Conservation (phyloP, 179 eudicot genomes). For the Dionaea muscipula region DNA sequence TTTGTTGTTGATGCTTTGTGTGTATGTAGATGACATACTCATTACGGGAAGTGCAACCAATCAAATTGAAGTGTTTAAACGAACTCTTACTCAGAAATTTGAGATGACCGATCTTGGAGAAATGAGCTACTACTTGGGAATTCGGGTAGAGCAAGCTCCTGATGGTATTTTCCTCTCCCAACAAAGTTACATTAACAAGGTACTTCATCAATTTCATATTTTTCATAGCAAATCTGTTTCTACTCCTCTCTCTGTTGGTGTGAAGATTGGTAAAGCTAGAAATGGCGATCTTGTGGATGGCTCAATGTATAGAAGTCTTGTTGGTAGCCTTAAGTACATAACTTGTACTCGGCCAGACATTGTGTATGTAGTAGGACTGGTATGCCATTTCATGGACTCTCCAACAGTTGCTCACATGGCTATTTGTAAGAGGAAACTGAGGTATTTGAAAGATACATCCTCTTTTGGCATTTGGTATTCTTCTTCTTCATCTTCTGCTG, state of each 20-base stretch:
- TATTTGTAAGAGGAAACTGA: not conserved
- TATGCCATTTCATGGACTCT: not conserved
- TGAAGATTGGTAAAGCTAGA: not conserved
- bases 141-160: not conserved
- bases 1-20: too few relatives aligned
- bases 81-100: not conserved
- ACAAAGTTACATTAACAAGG: not conserved
- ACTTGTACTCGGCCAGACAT: not conserved
- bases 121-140: constrained; percentile 4
- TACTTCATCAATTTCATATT: not conserved
- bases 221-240: not conserved
- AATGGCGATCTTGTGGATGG: not conserved
- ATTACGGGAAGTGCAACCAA: not conserved
- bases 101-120: constrained; percentile 3
- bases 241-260: not conserved
- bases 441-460: not conserved
- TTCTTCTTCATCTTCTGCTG: not conserved
- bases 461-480: not conserved
- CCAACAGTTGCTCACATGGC: not conserved
- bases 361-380: not conserved
- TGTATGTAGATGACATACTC: constrained; percentile 5
- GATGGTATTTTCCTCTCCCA: constrained; percentile 4
- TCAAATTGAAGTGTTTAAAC: not conserved
- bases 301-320: not conserved
- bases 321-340: not conserved